Percentiles rank a stretch among this genome's conserved stretches.
Conservation (phyloP, 2,329 filamentous ascomycete species). For the Cephalotrichum gorgonifer region DNA sequence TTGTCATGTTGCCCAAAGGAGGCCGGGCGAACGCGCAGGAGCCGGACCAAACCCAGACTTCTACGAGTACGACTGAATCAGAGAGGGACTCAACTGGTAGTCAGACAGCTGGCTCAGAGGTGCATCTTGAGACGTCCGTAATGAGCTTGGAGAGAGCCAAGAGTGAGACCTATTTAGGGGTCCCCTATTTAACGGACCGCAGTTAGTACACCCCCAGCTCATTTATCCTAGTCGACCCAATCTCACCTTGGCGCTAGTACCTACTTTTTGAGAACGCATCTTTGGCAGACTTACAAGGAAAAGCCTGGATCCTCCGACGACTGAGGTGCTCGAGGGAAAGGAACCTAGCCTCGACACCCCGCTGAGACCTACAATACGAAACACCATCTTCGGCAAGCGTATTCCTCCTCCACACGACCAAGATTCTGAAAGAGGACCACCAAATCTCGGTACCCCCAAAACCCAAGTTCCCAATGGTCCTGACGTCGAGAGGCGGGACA, state of each 20-base stretch:
- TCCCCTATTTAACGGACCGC: background rate
- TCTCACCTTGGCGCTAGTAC: background rate
- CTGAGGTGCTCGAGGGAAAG: background rate
- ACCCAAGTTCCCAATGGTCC: background rate
- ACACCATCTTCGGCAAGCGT: background rate
- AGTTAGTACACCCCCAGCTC: background rate
- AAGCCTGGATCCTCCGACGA: background rate
- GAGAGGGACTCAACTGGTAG: background rate
- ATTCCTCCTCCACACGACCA: background rate
- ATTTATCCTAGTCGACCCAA: background rate
- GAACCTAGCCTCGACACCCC: background rate
- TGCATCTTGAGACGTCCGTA: background rate
- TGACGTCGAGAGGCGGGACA: background rate
- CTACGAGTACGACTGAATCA: background rate
- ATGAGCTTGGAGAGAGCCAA: background rate
- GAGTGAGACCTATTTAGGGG: background rate
- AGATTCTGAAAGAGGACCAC: background rate
- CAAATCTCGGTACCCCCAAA: background rate
- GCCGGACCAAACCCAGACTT: no score
- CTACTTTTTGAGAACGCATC: background rate
- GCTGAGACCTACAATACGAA: background rate
- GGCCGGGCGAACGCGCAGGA: no score
- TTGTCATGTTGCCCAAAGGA: slow-evolving; percentile 5
- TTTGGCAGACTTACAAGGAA: background rate
- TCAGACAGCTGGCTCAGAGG: background rate